These are phyloP conservation scores for Venturia nashicola DNA, from an alignment of 2,329 filamentous ascomycete species.

Conservation along the genomic window DNA sequence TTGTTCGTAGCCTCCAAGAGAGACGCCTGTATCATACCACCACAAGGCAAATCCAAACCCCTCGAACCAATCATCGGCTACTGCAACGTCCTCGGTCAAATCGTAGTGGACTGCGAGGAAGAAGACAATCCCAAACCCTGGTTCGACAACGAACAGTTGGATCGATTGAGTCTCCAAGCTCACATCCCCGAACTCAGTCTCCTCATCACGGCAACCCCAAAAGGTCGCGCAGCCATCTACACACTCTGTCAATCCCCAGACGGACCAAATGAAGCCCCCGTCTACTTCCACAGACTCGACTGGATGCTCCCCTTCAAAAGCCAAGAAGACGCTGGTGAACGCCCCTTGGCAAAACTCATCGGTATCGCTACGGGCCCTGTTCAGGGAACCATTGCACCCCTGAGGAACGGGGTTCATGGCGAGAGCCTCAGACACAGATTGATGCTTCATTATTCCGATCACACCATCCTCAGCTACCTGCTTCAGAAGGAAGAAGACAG, in stretches of 20 bases:
- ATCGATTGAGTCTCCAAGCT: constrained; percentile 49
- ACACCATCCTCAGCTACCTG: constrained; percentile 59
- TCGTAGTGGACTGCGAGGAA: constrained; percentile 13
- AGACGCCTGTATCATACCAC: constrained; percentile 5
- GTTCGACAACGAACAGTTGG: constrained; percentile 16
- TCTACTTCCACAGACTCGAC: constrained; percentile 31
- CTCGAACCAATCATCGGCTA: not conserved
- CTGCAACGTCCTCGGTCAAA: constrained; percentile 5
- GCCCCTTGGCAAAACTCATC: constrained; percentile 42
- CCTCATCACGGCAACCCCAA: constrained; percentile 53
- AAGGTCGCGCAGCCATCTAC: constrained; percentile 52
- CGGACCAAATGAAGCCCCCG: not conserved
- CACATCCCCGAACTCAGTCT: constrained; percentile 60
- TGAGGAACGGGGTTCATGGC: constrained; percentile 12
- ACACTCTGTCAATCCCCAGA: constrained; percentile 36
- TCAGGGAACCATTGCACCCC: constrained; percentile 22
- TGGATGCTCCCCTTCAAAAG: constrained; percentile 42
- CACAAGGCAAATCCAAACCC: not conserved
- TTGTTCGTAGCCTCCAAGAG: not conserved
- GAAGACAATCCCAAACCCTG: not conserved
- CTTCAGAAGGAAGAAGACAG: not conserved
- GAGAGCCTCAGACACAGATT: constrained; percentile 46
- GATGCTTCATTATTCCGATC: constrained; percentile 60
- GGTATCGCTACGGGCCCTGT: constrained; percentile 58
- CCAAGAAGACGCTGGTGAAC: constrained; percentile 35